Conservation (phyloP, 2,329 filamentous ascomycete genomes). For the Dactylonectria estremocensis region DNA sequence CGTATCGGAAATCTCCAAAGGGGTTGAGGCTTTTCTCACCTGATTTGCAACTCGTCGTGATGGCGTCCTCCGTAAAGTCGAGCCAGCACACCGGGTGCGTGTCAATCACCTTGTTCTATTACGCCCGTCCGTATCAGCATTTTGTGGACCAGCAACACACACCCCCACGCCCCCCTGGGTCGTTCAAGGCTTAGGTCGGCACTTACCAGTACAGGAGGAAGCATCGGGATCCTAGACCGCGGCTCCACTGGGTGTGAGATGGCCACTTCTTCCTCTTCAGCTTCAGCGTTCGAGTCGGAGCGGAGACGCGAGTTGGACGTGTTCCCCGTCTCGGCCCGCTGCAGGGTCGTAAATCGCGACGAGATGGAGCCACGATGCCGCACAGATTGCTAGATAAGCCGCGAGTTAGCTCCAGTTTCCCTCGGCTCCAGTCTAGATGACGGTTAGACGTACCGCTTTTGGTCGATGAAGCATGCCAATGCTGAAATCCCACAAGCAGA, state of each 20-base stretch:
- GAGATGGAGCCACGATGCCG: constrained; percentile 68
- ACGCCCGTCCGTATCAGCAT: constrained; percentile 36
- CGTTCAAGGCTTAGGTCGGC: constrained; percentile 1
- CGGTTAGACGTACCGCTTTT: constrained; percentile 76
- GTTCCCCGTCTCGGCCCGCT: constrained; percentile 75
- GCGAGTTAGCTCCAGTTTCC: constrained; percentile 33
- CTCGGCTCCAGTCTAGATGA: constrained; percentile 13
- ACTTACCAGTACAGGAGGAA: constrained; percentile 90
- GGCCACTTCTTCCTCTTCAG: constrained; percentile 68
- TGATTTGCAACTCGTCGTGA: constrained; percentile 92
- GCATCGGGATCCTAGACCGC: constrained; percentile 84
- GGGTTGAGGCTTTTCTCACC: constrained; percentile 70
- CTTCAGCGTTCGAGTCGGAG: constrained; percentile 79
- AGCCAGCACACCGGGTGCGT: constrained; percentile 91
- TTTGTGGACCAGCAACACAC: constrained; percentile 18
- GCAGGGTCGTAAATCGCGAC: constrained; percentile 64
- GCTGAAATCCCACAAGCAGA: constrained; percentile 97
- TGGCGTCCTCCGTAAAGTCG: constrained; percentile 93
- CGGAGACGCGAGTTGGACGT: constrained; percentile 72
- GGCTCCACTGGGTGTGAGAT: constrained; percentile 87
- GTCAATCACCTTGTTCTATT: constrained; percentile 84
- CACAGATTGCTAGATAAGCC: constrained; percentile 39
- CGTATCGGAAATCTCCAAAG: not conserved
- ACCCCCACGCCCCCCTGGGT: constrained; percentile 14
- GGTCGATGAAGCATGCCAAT: constrained; percentile 96